A percentile compares a stretch with the other conserved stretches of the same genome.
phyloP scores from a whole-genome alignment of 1,139 yeast species.

The Yamadazyma conglobata region DNA sequence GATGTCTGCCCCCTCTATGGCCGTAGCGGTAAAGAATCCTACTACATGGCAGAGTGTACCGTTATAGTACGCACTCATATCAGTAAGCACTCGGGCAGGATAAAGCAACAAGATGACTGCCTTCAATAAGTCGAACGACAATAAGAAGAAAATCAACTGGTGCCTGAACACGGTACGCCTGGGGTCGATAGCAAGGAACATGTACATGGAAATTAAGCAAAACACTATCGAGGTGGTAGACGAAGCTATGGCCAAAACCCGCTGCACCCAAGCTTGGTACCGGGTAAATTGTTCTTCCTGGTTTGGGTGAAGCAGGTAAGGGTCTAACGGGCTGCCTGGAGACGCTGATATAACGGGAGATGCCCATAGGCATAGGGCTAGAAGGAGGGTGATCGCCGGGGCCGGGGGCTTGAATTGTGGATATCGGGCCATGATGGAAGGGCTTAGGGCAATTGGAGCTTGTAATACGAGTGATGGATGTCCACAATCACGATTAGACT shows the following conservation, averaged over 20 bases:
- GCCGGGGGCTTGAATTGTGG: too few relatives aligned
- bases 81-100: slow-evolving; percentile 59
- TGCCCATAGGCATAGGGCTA: too few relatives aligned
- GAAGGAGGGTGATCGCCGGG: too few relatives aligned
- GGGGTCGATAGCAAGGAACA: slow-evolving; percentile 59
- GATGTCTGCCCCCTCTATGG: slow-evolving; percentile 85
- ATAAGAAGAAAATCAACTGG: slow-evolving; percentile 62
- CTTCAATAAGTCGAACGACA: slow-evolving; percentile 71
- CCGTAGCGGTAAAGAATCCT: slow-evolving; percentile 80
- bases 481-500: too few relatives aligned
- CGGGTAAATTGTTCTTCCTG: slow-evolving; percentile 16
- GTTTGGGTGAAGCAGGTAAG: too few relatives aligned
- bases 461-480: too few relatives aligned
- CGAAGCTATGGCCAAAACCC: slow-evolving; percentile 49
- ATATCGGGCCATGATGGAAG: too few relatives aligned
- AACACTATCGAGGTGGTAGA: slow-evolving; percentile 55
- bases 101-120: slow-evolving; percentile 68
- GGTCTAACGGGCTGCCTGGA: too few relatives aligned
- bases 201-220: slow-evolving; percentile 53
- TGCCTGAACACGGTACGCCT: slow-evolving; percentile 65
- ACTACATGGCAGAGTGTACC: slow-evolving; percentile 63
- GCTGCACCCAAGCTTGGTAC: slow-evolving; percentile 13
- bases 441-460: too few relatives aligned
- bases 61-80: slow-evolving; percentile 49
- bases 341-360: too few relatives aligned